These are phyloP conservation scores for Tylopilus sp. DNA, from an alignment of 1,284 basidiomycete species.

Conservation along the genomic window DNA sequence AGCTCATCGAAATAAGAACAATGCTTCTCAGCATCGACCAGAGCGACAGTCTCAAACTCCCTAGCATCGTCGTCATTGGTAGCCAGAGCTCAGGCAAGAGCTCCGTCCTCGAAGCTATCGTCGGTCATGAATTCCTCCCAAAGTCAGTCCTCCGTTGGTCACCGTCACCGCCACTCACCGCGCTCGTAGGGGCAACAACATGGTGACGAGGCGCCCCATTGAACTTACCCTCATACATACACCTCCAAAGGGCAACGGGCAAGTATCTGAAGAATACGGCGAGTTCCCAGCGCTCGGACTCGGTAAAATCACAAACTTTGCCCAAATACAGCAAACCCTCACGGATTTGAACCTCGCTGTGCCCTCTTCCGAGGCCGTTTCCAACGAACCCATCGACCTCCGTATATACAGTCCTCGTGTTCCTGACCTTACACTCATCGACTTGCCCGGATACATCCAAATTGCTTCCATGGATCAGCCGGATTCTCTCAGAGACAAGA, in stretches of 20 bases:
- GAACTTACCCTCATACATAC: slow-evolving; percentile 97
- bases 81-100: slow-evolving; percentile 98
- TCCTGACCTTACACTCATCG: slow-evolving; percentile 95
- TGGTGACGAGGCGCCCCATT: slow-evolving; percentile 98
- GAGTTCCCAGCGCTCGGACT: slow-evolving; percentile 90
- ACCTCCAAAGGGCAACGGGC: slow-evolving; percentile 49
- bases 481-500: slow-evolving; percentile 91
- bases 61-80: slow-evolving; percentile 97
- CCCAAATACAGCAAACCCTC: slow-evolving; percentile 86
- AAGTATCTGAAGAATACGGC: slow-evolving; percentile 79
- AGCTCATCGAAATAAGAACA: slow-evolving; percentile 93
- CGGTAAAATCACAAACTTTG: slow-evolving; percentile 87
- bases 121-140: slow-evolving; percentile 96
- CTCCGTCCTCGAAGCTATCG: slow-evolving; percentile 95
- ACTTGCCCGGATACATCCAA: slow-evolving; percentile 97
- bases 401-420: slow-evolving; percentile 95
- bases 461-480: slow-evolving; percentile 95
- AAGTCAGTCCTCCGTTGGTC: slow-evolving; percentile 59
- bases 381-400: slow-evolving; percentile 93
- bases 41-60: slow-evolving; percentile 88
- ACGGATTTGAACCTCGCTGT: slow-evolving; percentile 96
- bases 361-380: slow-evolving; percentile 84
- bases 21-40: slow-evolving; percentile 96
- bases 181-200: slow-evolving; percentile 84
- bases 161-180: slow-evolving; percentile 8